Base-by-base conservation (phyloP, 768 basidiomycete species). In the Mycena amicta region DNA sequence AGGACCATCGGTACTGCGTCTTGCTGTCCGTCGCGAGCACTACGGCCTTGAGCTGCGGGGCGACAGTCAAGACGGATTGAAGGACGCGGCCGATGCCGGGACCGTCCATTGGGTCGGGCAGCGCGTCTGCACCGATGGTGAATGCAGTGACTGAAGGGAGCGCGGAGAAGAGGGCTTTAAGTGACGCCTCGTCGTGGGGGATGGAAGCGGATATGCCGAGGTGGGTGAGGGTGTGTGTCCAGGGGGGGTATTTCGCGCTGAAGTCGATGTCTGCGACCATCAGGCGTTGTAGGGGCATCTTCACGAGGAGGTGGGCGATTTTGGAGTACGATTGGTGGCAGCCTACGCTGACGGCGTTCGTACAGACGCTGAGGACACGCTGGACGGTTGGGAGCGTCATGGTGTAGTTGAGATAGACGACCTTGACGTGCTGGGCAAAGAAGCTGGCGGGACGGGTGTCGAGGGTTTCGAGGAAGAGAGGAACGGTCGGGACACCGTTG, bases 361-460 rank as follows among this genome's bases (percentile, higher is more conserved):
- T 74, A 63, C 79, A 80, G 20, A 69, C 67, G 16, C 61, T 58
- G 15, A 79, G 65, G 43, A 79, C 72, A n/a, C 56, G 64, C 39
- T 49, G 50, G 33, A 52, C 45, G 26, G 18, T 33, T 30, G 26
- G 13, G 5, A 50, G 60, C 64, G 16, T 75, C 72, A 52, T 72
- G 59, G n/a, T 31, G 26, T 28, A 66, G 61, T n/a, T 55, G 55
- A 80, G 56, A 59, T 77, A 79, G 5, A 80, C 69, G 47, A 67
- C 68, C 62, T 74, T 77, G 56, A 79, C 77, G 60, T 72, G 60
- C 16, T 56, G 54, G 4, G 70, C 68, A 53, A 79, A 75, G 66
- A 79, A 79, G 18, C 61, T 60, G 20, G 66, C 50, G 1, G 77
- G 75, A 28, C 71, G 70, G 33, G 66, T 66, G 30, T 66, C 64